A percentile compares a stretch with the other conserved stretches of the same genome.
Evolutionary conservation across 257 asterid species (phyloP).

Genomic region (Solanum sparsipilum): DNA sequence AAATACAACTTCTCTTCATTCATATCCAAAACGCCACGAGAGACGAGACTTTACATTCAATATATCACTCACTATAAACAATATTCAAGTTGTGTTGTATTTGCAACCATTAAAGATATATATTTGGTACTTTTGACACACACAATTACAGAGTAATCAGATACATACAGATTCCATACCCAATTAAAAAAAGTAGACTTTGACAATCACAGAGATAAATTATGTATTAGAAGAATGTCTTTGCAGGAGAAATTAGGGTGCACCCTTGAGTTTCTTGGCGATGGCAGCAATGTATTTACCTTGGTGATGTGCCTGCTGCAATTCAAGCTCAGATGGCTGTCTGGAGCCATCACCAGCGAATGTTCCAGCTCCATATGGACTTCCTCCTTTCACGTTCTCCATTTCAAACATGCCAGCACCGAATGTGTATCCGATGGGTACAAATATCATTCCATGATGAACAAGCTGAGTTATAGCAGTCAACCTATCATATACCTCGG

Average conservation of each 20-base stretch:
- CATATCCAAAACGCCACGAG: not conserved
- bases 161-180: not conserved
- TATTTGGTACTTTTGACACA: not conserved
- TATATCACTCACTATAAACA: not conserved
- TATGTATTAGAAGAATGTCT: not conserved
- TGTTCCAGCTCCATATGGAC: conserved; percentile 88
- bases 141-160: not conserved
- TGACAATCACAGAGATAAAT: not conserved
- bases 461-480: conserved; percentile 77
- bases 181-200: too few species aligned
- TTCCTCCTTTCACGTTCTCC: conserved; percentile 76
- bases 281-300: conserved; percentile 49
- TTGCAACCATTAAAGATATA: not conserved
- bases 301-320: conserved; percentile 48
- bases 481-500: conserved; percentile 23
- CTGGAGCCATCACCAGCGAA: conserved; percentile 68
- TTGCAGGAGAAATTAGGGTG: conserved; percentile 15
- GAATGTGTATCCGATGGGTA: conserved; percentile 63
- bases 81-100: not conserved
- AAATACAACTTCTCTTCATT: not conserved
- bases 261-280: conserved; percentile 42
- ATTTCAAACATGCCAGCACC: conserved; percentile 84
- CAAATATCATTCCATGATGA: conserved; percentile 76
- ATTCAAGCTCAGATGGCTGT: conserved; percentile 42
- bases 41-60: not conserved